Conservation (phyloP, 2,329 filamentous ascomycete genomes). For the Venturia asperata region DNA sequence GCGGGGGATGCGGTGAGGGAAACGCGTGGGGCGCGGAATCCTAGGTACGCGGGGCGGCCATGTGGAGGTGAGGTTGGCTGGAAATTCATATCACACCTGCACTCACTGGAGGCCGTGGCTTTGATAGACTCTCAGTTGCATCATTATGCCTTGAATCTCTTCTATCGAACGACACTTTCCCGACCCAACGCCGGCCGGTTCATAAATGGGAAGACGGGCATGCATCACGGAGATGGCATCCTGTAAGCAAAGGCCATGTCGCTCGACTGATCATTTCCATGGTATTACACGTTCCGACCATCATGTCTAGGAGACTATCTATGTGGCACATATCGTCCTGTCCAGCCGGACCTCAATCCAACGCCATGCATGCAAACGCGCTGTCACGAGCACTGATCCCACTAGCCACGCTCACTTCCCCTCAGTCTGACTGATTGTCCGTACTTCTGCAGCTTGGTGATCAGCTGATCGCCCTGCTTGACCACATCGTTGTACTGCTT, state of each 20-base stretch:
- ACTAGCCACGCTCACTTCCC: slow-evolving; percentile 80
- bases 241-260: not conserved
- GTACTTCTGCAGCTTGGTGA: slow-evolving; percentile 99
- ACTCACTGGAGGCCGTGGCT: no score
- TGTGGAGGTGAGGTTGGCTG: not conserved
- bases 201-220: not conserved
- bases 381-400: not conserved
- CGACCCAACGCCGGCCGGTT: no score
- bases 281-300: not conserved
- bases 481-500: slow-evolving; percentile 99
- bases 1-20: slow-evolving; percentile 1
- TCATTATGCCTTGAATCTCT: not conserved
- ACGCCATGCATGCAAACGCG: slow-evolving; percentile 7
- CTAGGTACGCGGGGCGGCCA: not conserved
- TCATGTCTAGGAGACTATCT: slow-evolving; percentile 1
- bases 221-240: not conserved
- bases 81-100: no score
- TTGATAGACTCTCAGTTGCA: no score
- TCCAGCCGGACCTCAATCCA: slow-evolving; percentile 1
- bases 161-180: not conserved
- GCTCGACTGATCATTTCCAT: not conserved
- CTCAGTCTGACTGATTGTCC: slow-evolving; percentile 90
- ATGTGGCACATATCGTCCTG: not conserved
- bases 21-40: not conserved
- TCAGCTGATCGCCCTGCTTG: slow-evolving; percentile 93